Percentiles rank a stretch among this genome's conserved stretches.
These are phyloP conservation scores for Starmerella ratchasimensis DNA, from an alignment of 805 yeast species.

Conservation along the genomic window DNA sequence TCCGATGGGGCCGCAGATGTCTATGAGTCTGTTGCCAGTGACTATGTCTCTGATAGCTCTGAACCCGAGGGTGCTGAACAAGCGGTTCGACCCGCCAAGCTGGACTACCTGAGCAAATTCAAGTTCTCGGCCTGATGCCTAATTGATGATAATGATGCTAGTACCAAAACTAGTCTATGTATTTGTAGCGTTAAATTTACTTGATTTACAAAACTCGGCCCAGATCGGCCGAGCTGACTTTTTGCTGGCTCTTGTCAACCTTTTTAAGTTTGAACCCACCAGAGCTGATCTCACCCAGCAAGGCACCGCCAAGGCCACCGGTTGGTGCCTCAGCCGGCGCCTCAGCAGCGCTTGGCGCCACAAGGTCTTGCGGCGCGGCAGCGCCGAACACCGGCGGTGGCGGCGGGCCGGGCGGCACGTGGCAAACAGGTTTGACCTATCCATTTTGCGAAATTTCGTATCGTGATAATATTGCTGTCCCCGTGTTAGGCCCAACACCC, in stretches of 20 bases:
- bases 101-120: too few species aligned
- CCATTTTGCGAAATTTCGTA: too few species aligned
- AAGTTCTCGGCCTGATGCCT: background rate
- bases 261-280: constrained; percentile 24
- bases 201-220: constrained; percentile 22
- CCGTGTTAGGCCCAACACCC: too few species aligned
- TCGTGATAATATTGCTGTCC: too few species aligned
- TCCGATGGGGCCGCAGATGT: too few species aligned
- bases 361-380: constrained; percentile 30
- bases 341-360: constrained; percentile 20
- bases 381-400: constrained; percentile 29
- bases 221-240: constrained; percentile 16
- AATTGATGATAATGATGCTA: background rate
- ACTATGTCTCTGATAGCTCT: background rate
- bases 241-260: constrained; percentile 23
- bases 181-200: background rate
- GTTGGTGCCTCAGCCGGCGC: background rate
- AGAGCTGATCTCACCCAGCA: constrained; percentile 26
- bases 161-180: too few species aligned
- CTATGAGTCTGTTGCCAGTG: too few species aligned
- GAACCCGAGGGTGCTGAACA: background rate
- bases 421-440: too few species aligned
- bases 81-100: too few species aligned
- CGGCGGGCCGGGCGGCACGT: constrained; percentile 24
- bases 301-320: constrained; percentile 18